These are phyloP conservation scores for Candida methanosorbosa DNA, from an alignment of 805 yeast species.

Conservation along the genomic window DNA sequence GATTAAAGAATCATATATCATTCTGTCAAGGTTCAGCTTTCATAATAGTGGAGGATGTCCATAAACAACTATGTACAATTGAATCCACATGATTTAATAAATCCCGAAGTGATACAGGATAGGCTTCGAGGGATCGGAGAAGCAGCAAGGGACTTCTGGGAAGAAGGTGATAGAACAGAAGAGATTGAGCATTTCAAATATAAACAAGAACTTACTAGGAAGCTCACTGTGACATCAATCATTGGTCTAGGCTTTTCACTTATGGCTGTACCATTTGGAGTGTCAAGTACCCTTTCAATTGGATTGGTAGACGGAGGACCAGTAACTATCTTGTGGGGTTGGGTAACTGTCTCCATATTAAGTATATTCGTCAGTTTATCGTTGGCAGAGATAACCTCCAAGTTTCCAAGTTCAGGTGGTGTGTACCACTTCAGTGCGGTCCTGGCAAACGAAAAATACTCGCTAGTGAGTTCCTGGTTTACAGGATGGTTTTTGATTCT, in stretches of 20 bases:
- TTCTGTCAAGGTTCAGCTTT: too few relatives aligned
- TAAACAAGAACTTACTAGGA: conserved; percentile 61
- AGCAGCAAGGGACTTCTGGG: conserved; percentile 22
- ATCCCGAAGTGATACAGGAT: conserved; percentile 6
- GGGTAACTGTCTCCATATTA: conserved; percentile 56
- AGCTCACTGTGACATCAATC: conserved; percentile 59
- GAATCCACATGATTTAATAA: not conserved
- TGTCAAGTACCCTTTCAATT: conserved; percentile 64
- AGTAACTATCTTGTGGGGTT: conserved; percentile 68
- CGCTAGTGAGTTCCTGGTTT: conserved; percentile 61
- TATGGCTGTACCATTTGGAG: conserved; percentile 77
- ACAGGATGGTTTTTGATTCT: conserved; percentile 70
- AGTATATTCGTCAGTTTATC: conserved; percentile 61
- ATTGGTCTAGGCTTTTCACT: conserved; percentile 73
- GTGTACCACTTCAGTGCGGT: conserved; percentile 73
- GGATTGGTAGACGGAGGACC: conserved; percentile 73
- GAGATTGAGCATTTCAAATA: conserved; percentile 66
- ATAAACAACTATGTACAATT: too few relatives aligned
- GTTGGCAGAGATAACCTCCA: conserved; percentile 68
- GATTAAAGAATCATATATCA: too few relatives aligned
- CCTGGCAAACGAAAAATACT: conserved; percentile 47
- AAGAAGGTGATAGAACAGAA: conserved; percentile 39
- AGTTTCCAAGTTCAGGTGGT: conserved; percentile 70
- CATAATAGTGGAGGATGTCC: too few relatives aligned
- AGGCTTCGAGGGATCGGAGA: conserved; percentile 17